Conservation (phyloP, 768 basidiomycete genomes). For the Gymnopilus junonius region DNA sequence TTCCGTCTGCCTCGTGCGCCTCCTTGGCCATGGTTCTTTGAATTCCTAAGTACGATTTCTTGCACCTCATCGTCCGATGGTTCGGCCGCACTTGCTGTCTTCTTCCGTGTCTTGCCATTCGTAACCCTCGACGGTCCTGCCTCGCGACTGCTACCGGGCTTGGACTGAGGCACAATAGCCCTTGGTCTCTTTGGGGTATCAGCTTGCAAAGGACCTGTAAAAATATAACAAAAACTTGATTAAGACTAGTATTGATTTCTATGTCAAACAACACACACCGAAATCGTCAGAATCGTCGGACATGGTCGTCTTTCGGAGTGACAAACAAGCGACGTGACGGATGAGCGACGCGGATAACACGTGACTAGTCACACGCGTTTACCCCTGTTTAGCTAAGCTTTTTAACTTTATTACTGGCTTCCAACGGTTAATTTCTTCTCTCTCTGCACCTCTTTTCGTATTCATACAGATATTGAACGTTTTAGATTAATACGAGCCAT, state of each 20-base stretch:
- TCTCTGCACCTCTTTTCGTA: not conserved
- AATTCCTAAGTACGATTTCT: slow-evolving; percentile 1
- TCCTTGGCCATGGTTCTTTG: not conserved
- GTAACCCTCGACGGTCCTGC: slow-evolving; percentile 21
- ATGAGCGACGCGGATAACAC: slow-evolving; percentile 17
- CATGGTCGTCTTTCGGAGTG: slow-evolving; percentile 19
- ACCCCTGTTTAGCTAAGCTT: not conserved
- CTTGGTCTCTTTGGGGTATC: slow-evolving; percentile 14
- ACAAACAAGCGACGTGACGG: slow-evolving; percentile 19
- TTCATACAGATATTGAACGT: not conserved
- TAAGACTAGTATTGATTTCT: not conserved
- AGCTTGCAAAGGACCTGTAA: slow-evolving; percentile 8
- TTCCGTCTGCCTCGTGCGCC: slow-evolving; percentile 2
- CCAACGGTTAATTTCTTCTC: not conserved
- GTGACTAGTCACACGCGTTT: slow-evolving; percentile 13
- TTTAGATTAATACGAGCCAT: too few relatives aligned
- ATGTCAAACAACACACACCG: slow-evolving; percentile 15
- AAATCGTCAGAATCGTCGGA: slow-evolving; percentile 24
- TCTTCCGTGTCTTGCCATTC: slow-evolving; percentile 7
- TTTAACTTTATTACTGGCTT: not conserved
- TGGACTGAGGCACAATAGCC: not conserved
- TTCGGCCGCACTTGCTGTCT: not conserved
- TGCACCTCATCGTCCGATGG: slow-evolving; percentile 17
- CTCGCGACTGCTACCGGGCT: slow-evolving; percentile 16
- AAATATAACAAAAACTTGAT: not conserved